Conservation (phyloP, 2,329 filamentous ascomycete species). For the Xylariales sp. region DNA sequence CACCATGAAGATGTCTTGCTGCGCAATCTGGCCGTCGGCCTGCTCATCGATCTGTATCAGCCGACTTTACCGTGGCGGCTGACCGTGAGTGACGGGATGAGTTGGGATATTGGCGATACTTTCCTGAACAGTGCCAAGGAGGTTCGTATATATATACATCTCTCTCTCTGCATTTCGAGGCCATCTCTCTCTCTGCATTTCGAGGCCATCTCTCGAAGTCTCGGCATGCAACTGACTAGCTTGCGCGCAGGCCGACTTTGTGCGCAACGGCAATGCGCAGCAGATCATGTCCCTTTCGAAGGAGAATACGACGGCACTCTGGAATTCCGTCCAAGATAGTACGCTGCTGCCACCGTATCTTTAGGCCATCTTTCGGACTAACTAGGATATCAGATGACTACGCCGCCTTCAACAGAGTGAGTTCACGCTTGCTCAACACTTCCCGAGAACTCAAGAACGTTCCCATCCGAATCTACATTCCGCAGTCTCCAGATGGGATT, state of each 20-base stretch:
- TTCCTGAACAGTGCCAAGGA: conserved; percentile 63
- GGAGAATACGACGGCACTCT: conserved; percentile 75
- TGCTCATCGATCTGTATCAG: conserved; percentile 52
- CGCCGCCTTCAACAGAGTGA: conserved; percentile 65
- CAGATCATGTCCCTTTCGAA: conserved; percentile 86
- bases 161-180: neutral
- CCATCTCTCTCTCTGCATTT: neutral
- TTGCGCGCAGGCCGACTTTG: conserved; percentile 64
- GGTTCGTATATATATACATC: conserved; percentile 28
- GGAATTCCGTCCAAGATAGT: conserved; percentile 75
- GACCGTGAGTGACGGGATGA: conserved; percentile 47
- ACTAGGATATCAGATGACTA: conserved; percentile 57
- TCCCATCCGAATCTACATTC: conserved; percentile 85
- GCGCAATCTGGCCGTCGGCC: conserved; percentile 27
- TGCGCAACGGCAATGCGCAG: conserved; percentile 82
- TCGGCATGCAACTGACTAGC: too few relatives aligned
- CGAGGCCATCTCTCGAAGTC: too few relatives aligned
- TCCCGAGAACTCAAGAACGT: conserved; percentile 73
- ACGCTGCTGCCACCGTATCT: conserved; percentile 22
- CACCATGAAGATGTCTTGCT: conserved; percentile 39
- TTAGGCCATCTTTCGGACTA: neutral
- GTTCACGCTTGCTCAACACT: conserved; percentile 70
- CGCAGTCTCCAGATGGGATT: conserved; percentile 41
- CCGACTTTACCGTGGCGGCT: conserved; percentile 51
- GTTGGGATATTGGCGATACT: conserved; percentile 58